phyloP scores from a whole-genome alignment of 208 protist genomes.

The Angomonas ambiguus region DNA sequence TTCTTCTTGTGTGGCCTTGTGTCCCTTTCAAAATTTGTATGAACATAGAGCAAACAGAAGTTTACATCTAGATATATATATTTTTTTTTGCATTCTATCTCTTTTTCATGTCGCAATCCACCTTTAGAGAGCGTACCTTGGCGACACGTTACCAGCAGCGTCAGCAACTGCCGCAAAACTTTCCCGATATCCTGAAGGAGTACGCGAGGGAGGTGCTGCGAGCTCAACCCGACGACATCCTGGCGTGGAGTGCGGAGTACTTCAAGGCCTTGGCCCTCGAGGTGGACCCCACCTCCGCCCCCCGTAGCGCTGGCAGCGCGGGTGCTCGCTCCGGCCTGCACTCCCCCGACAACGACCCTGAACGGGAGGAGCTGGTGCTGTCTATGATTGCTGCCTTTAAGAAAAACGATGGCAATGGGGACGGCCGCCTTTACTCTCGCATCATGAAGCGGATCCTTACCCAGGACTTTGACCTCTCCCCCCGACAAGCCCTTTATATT shows the following conservation, averaged over 20 bases:
- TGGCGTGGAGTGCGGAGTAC: conserved; percentile 89
- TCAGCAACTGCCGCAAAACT: conserved; percentile 82
- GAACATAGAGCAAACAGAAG: too few species aligned
- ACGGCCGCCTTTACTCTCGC: conserved; percentile 39
- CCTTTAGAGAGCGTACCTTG: conserved; percentile 82
- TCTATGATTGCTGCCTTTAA: conserved; percentile 54
- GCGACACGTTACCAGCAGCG: conserved; percentile 86
- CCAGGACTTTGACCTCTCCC: conserved; percentile 53
- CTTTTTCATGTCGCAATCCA: conserved; percentile 20
- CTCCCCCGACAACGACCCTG: conserved; percentile 19
- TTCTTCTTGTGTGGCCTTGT: conserved; percentile 11
- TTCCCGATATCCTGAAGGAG: conserved; percentile 86
- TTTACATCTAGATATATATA: neutral
- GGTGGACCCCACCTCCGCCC: conserved; percentile 46
- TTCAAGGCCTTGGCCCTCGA: conserved; percentile 86
- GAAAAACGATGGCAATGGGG: conserved; percentile 33
- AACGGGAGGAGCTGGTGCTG: conserved; percentile 31
- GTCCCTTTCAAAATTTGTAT: neutral
- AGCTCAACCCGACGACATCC: conserved; percentile 87
- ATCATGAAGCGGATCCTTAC: conserved; percentile 46
- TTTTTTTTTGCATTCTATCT: neutral
- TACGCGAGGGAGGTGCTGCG: conserved; percentile 92
- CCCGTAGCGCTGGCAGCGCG: conserved; percentile 31
- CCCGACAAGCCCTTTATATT: conserved; percentile 76
- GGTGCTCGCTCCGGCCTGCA: conserved; percentile 15